Conservation (phyloP, 202 grass and related monocot species). For the Cymbopogon flexuosus region DNA sequence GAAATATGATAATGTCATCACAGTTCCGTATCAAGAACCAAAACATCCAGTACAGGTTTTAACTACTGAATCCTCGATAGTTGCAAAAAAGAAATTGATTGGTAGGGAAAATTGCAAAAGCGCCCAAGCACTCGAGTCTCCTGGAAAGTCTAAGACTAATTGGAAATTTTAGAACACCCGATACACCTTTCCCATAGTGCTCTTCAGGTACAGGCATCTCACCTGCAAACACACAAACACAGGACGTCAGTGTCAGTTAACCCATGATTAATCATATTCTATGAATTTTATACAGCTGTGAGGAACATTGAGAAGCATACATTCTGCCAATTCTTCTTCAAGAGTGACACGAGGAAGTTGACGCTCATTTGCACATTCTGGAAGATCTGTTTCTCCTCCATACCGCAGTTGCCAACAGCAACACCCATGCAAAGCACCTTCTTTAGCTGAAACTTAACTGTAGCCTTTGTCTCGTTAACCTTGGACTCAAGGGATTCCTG, state of each 20-base stretch:
- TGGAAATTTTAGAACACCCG: constrained; percentile 48
- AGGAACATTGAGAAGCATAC: constrained; percentile 18
- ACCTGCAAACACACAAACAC: constrained; percentile 34
- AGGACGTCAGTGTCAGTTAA: background rate
- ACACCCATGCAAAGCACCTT: constrained; percentile 95
- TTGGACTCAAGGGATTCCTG: constrained; percentile 69
- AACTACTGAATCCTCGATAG: background rate
- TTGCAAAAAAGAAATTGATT: background rate
- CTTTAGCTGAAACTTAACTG: constrained; percentile 80
- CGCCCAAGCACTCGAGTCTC: background rate
- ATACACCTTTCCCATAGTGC: constrained; percentile 68
- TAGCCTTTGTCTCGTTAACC: constrained; percentile 84
- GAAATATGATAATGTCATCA: background rate
- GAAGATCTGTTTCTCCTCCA: constrained; percentile 87
- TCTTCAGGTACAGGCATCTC: constrained; percentile 90
- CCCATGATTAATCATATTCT: background rate
- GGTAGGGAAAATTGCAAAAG: background rate
- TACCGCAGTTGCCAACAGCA: constrained; percentile 63
- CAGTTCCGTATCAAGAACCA: background rate
- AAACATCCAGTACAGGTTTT: background rate
- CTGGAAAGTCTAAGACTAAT: constrained; percentile 13
- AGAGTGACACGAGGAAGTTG: constrained; percentile 77
- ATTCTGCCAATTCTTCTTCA: constrained; percentile 94
- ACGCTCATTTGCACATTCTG: constrained; percentile 77
- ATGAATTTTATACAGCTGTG: background rate